Conservation (phyloP, 1,139 yeast species). For the Schizosaccharomyces versatilis region DNA sequence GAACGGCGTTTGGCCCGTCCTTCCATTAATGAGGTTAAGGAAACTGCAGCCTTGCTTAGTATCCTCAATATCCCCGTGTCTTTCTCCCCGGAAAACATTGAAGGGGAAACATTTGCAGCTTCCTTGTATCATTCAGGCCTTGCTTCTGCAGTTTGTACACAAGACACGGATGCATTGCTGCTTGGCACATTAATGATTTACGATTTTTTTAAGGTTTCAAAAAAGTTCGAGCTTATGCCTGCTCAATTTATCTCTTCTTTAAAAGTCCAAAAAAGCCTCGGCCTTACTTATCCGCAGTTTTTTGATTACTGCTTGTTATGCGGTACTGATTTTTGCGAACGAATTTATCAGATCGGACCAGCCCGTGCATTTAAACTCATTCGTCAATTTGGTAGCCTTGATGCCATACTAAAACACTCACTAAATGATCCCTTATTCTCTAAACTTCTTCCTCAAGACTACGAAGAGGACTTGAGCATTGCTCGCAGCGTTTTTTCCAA, state of each 20-base stretch:
- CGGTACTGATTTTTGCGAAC: conserved; percentile 2
- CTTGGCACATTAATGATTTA: background rate
- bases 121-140: background rate
- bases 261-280: background rate
- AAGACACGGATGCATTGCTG: background rate
- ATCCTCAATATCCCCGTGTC: background rate
- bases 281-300: background rate
- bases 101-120: background rate
- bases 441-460: background rate
- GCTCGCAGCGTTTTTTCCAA: background rate
- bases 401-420: background rate
- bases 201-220: background rate
- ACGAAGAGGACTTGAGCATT: background rate
- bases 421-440: background rate
- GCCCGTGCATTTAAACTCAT: background rate
- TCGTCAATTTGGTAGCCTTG: background rate
- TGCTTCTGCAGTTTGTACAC: background rate
- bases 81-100: background rate
- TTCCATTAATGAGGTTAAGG: background rate
- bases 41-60: background rate
- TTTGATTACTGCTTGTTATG: conserved; percentile 5
- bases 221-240: background rate
- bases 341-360: background rate
- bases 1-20: background rate
- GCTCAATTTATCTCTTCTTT: background rate